Evolutionary conservation across 129 eudicot species (phyloP).

Genomic region (Calendula officinalis): DNA sequence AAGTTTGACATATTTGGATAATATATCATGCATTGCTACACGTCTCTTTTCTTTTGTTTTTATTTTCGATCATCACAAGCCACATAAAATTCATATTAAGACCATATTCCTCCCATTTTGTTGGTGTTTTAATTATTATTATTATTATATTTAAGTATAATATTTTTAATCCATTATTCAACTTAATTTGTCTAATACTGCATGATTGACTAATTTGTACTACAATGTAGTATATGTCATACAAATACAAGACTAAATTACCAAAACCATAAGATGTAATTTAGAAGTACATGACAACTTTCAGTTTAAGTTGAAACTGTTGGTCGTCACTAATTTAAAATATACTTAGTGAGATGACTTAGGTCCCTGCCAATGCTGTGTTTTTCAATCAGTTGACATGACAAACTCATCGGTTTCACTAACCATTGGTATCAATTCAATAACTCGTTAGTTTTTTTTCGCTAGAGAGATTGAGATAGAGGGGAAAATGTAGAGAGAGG

Average conservation of each 20-base stretch:
- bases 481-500: too few relatives aligned
- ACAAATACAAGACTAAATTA: background rate
- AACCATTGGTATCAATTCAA: too few relatives aligned
- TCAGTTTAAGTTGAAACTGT: background rate
- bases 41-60: constrained; percentile 25
- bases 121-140: too few relatives aligned
- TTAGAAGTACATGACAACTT: background rate
- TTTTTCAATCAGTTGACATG: too few relatives aligned
- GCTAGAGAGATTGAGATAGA: too few relatives aligned
- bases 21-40: background rate
- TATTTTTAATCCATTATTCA: background rate
- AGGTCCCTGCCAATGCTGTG: too few relatives aligned
- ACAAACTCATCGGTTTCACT: too few relatives aligned
- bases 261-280: background rate
- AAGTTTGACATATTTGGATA: constrained; percentile 1
- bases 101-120: background rate
- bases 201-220: background rate
- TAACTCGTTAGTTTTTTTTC: too few relatives aligned
- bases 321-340: too few relatives aligned
- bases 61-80: constrained; percentile 1
- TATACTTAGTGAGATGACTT: too few relatives aligned
- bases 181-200: too few relatives aligned
- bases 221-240: background rate
- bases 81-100: background rate
- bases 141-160: background rate